Base-by-base conservation (phyloP, 495 filamentous ascomycete genomes). In the Endocarpon pusillum region DNA sequence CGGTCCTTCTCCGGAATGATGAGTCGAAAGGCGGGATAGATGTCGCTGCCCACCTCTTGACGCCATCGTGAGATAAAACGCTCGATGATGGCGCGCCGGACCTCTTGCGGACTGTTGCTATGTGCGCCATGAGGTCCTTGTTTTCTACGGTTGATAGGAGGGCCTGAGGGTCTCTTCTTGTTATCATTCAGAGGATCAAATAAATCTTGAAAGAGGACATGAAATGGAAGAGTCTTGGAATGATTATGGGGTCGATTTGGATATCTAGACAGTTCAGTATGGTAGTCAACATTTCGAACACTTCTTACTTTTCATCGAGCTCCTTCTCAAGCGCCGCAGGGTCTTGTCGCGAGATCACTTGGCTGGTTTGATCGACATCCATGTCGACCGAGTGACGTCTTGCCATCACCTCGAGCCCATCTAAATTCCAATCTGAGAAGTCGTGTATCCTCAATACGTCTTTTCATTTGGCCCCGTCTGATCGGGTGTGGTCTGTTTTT, bases 1-100 rank as follows among this genome's bases (percentile, higher is more conserved):
- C 86, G 68, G 47, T 97, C 89, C 47, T 92, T 92, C 44, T 87
- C 82, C 0, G 85, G 83, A n/a, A 93, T 58, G 44, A 96, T 91
- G 33, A 97, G 63, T 21, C 89, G 71, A 52, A 97, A 71, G 14
- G 84, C 86, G 2, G 91, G 91, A 54, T 91, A 94, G 41, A 96
- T 81, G 48, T 97, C 86, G 43, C 79, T 61, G 30, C 89, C 89
- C 15, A 92, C 84, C 29, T 91, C 77, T 32, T 71, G 68, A 21
- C 85, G 66, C 89, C 89, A 97, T 49, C 72, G 71, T 18, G 78
- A 71, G 43, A 97, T 82, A 59, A 92, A 97, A 18, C 76, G 67
- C 38, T 86, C 74, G 50, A 97, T 87, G 43, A 96, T 78, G 44
- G 73, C 71, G n/a, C 77, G 71, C 6, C 86, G 69, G 33, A 75